A percentile compares a stretch with the other conserved stretches of the same genome.
phyloP scores from a whole-genome alignment of 2,329 filamentous ascomycete species.

The Ophiostoma sp. region DNA sequence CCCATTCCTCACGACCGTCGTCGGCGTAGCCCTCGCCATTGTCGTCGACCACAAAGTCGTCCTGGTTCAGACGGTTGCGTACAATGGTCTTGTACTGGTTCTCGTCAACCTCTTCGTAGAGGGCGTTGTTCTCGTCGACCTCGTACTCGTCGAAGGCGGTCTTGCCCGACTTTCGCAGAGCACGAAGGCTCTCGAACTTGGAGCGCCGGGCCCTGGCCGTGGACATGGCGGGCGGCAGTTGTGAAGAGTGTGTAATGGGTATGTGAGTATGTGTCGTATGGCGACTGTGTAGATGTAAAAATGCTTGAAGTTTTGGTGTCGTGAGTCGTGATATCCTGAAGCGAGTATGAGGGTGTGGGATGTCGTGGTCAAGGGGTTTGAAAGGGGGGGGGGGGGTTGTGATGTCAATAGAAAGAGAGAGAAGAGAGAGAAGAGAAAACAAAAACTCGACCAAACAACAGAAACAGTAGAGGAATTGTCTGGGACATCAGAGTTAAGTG shows the following conservation, averaged over 20 bases:
- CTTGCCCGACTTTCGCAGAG: conserved; percentile 81
- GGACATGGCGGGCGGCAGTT: conserved; percentile 32
- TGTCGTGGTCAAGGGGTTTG: neutral
- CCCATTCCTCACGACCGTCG: conserved; percentile 93
- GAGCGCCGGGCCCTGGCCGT: conserved; percentile 36
- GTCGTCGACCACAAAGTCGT: conserved; percentile 98
- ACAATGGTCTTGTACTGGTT: conserved; percentile 97
- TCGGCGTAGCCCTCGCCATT: conserved; percentile 96
- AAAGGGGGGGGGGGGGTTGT: neutral
- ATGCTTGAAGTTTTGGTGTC: neutral
- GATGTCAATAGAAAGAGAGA: neutral
- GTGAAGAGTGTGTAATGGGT: neutral
- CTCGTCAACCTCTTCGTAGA: conserved; percentile 96
- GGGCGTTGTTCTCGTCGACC: conserved; percentile 72
- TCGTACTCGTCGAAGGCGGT: conserved; percentile 84
- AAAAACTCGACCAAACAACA: too few relatives aligned
- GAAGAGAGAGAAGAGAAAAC: neutral
- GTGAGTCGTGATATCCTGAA: neutral
- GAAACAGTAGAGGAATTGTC: neutral
- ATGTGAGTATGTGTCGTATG: neutral
- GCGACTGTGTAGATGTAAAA: neutral
- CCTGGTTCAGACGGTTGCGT: conserved; percentile 77
- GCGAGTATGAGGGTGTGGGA: too few relatives aligned
- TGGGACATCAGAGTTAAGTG: neutral
- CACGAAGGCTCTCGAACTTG: conserved; percentile 71